Conservation (phyloP, 352 stramenopile species). For the Phytophthora megakarya region DNA sequence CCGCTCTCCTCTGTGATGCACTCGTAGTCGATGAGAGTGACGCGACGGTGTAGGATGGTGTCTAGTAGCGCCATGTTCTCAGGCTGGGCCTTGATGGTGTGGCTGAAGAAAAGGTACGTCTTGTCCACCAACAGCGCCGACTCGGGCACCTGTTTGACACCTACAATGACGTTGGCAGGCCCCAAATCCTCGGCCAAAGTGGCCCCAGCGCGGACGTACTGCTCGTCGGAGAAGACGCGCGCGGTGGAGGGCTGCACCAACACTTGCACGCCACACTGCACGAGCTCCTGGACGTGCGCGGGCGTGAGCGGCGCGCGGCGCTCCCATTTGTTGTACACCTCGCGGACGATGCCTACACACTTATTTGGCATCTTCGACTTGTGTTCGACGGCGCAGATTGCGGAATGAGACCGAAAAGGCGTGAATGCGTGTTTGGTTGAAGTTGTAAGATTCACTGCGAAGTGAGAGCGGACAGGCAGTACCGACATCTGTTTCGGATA, state of each 20-base stretch:
- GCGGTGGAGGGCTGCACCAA: conserved; percentile 93
- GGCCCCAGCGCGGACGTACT: conserved; percentile 92
- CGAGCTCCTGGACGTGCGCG: conserved; percentile 86
- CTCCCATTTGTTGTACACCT: conserved; percentile 97
- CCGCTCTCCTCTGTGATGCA: conserved; percentile 91
- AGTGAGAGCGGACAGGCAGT: neutral
- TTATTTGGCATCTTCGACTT: conserved; percentile 48
- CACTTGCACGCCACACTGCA: conserved; percentile 85
- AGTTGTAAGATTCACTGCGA: conserved; percentile 2
- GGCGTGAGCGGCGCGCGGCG: conserved; percentile 92
- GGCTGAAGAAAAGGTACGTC: conserved; percentile 97
- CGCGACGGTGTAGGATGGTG: conserved; percentile 89
- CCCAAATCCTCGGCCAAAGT: conserved; percentile 90
- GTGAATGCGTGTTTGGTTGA: conserved; percentile 20
- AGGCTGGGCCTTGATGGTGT: conserved; percentile 97
- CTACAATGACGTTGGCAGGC: conserved; percentile 91
- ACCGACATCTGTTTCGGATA: too few species aligned
- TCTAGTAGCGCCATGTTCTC: conserved; percentile 97
- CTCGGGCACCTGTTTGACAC: conserved; percentile 94
- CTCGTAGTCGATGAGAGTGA: conserved; percentile 97
- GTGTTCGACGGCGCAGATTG: conserved; percentile 14
- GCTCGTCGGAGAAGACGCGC: conserved; percentile 93
- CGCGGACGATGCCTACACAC: conserved; percentile 90
- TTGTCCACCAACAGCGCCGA: conserved; percentile 87
- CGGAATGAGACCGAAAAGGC: conserved; percentile 16